Percentiles rank a stretch among this genome's conserved stretches.
Evolutionary conservation across 2,329 filamentous ascomycete genomes (phyloP).

Genomic region (Claviceps sorghi): DNA sequence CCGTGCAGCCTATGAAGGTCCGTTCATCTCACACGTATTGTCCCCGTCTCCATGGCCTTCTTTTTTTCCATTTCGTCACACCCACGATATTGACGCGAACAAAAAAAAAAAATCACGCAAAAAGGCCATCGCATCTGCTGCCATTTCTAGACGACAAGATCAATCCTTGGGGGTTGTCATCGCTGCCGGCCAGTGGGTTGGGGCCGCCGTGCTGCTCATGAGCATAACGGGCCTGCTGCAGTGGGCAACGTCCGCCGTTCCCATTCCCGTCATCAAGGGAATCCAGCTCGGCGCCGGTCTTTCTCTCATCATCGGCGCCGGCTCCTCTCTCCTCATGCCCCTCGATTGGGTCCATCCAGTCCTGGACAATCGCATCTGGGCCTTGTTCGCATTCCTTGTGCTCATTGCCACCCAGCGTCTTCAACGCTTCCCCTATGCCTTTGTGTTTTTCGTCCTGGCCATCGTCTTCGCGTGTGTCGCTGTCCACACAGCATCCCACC

Average conservation of each 20-base stretch:
- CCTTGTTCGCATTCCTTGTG: constrained; percentile 54
- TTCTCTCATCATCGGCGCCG: constrained; percentile 66
- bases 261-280: constrained; percentile 79
- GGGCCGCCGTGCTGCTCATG: constrained; percentile 57
- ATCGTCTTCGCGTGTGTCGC: constrained; percentile 45
- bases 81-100: neutral
- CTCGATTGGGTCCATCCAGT: constrained; percentile 54
- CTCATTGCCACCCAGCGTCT: constrained; percentile 55
- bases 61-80: neutral
- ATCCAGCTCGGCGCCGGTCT: constrained; percentile 89
- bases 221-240: constrained; percentile 65
- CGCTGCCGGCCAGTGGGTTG: constrained; percentile 64
- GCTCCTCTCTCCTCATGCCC: constrained; percentile 49
- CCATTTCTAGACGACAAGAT: constrained; percentile 54
- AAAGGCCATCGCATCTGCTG: constrained; percentile 73
- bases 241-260: constrained; percentile 59
- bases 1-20: constrained; percentile 76
- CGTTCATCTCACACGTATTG: neutral
- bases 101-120: neutral
- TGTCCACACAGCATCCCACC: constrained; percentile 16
- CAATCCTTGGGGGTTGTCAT: constrained; percentile 45
- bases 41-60: neutral
- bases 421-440: constrained; percentile 60
- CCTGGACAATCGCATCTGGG: constrained; percentile 69
- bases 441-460: constrained; percentile 56